phyloP scores from a whole-genome alignment of 306 rosid species.

The Castanospermum australe region DNA sequence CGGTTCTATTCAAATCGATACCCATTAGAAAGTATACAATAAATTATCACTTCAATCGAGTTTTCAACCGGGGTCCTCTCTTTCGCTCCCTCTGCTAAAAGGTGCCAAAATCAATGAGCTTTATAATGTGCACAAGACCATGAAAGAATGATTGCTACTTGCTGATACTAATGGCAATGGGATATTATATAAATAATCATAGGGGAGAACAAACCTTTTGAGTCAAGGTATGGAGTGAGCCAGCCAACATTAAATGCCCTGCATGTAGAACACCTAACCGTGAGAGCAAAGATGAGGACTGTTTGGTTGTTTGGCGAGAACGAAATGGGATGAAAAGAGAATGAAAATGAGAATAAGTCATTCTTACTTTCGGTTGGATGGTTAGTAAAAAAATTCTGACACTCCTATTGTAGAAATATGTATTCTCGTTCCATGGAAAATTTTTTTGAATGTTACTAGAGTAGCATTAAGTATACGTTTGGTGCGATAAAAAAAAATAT shows the following conservation, averaged over 20 bases:
- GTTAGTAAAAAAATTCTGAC: neutral
- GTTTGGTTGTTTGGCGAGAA: conserved; percentile 18
- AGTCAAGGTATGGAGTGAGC: neutral
- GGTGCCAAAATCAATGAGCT: conserved; percentile 16
- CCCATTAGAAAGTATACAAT: conserved; percentile 34
- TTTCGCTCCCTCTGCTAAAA: neutral
- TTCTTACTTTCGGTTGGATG: neutral
- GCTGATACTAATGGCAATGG: neutral
- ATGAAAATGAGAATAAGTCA: neutral
- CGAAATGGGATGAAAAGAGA: neutral
- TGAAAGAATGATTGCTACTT: neutral
- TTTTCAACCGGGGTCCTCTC: neutral
- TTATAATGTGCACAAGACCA: conserved; percentile 15
- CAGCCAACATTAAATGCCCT: conserved; percentile 28
- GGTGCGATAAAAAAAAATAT: too few species aligned
- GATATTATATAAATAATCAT: neutral
- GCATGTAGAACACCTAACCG: conserved; percentile 19
- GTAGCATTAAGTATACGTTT: too few species aligned
- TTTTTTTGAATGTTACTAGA: too few species aligned
- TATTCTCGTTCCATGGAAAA: too few species aligned
- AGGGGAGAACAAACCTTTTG: neutral
- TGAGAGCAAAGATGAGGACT: neutral
- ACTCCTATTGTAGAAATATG: too few species aligned
- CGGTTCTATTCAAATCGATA: conserved; percentile 17
- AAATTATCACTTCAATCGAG: neutral